Conservation (phyloP, 768 basidiomycete genomes). For the Chlorophyllum brunneum region DNA sequence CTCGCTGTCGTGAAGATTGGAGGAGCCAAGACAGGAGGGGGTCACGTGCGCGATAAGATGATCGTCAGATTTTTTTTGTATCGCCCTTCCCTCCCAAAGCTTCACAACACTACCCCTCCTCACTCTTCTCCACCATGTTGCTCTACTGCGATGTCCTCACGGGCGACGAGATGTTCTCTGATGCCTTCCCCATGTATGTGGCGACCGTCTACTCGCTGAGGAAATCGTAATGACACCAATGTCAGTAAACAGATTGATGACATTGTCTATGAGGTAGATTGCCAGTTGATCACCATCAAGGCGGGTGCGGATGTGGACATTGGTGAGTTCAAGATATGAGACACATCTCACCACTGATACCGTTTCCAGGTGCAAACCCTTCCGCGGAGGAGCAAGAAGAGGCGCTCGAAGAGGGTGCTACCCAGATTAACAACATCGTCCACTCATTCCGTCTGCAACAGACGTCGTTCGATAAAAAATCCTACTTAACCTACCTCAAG, state of each 20-base stretch:
- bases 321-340: constrained; percentile 44
- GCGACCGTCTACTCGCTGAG: not conserved
- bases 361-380: constrained; percentile 76
- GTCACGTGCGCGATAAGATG: constrained; percentile 24
- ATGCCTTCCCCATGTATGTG: constrained; percentile 83
- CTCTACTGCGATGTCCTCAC: constrained; percentile 71
- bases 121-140: constrained; percentile 50
- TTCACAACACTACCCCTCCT: constrained; percentile 16
- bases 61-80: constrained; percentile 26
- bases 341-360: constrained; percentile 1
- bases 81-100: constrained; percentile 13
- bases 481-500: constrained; percentile 81
- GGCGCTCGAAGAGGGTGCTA: constrained; percentile 72
- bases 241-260: constrained; percentile 72
- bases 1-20: constrained; percentile 9
- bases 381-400: constrained; percentile 88
- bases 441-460: constrained; percentile 86
- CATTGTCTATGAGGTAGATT: constrained; percentile 87
- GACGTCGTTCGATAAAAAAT: constrained; percentile 88
- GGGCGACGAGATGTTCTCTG: constrained; percentile 90
- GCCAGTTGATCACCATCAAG: constrained; percentile 64
- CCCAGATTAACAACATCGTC: constrained; percentile 82
- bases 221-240: constrained; percentile 3
- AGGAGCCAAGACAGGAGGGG: constrained; percentile 11
- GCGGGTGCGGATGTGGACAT: constrained; percentile 83